Evolutionary conservation across 1,139 yeast species (phyloP).

Genomic region (Blastobotrys illinoisensis): DNA sequence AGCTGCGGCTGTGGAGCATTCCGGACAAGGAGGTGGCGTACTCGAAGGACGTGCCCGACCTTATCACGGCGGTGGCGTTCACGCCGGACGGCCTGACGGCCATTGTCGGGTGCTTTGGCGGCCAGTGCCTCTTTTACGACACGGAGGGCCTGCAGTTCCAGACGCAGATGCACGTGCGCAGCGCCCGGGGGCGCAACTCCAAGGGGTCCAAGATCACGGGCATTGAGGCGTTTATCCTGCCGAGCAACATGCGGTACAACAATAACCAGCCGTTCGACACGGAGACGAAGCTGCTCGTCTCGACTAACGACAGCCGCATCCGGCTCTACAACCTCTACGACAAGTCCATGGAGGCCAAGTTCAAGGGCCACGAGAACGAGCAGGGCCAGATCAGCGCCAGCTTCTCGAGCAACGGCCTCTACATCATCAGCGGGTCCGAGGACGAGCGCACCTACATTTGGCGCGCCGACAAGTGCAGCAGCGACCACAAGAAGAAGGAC

Average conservation of each 20-base stretch:
- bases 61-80: constrained; percentile 65
- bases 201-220: constrained; percentile 35
- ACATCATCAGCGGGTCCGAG: constrained; percentile 43
- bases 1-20: constrained; percentile 78
- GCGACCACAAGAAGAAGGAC: constrained; percentile 23
- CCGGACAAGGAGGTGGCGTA: constrained; percentile 61
- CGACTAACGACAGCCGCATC: constrained; percentile 79
- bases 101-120: constrained; percentile 78
- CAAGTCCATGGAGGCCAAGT: constrained; percentile 55
- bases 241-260: constrained; percentile 17
- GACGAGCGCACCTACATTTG: constrained; percentile 56
- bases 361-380: constrained; percentile 68
- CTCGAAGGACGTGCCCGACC: constrained; percentile 38
- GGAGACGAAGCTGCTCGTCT: constrained; percentile 29
- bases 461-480: constrained; percentile 32
- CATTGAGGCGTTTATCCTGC: constrained; percentile 24
- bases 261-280: constrained; percentile 14
- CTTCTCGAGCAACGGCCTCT: constrained; percentile 47
- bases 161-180: constrained; percentile 50
- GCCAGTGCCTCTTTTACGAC: constrained; percentile 56
- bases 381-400: constrained; percentile 69
- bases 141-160: constrained; percentile 58
- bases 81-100: constrained; percentile 64
- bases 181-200: constrained; percentile 33
- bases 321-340: constrained; percentile 58